Conservation (phyloP, 768 basidiomycete species). For the Daedaleopsis sinensis region DNA sequence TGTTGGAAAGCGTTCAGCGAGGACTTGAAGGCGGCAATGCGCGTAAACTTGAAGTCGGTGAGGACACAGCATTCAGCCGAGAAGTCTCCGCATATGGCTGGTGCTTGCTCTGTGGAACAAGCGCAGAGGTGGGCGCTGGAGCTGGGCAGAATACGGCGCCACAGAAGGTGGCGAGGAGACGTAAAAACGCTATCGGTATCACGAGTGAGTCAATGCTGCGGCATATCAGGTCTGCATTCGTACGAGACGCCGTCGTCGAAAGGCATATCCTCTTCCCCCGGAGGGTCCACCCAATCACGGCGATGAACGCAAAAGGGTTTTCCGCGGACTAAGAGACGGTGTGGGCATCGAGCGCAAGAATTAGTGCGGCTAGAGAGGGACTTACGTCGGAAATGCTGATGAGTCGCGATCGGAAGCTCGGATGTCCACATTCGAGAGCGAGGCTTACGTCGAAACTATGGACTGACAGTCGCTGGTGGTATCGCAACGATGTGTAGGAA, state of each 20-base stretch:
- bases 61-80: background rate
- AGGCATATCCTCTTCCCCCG: background rate
- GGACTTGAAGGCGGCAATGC: background rate
- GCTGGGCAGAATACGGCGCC: background rate
- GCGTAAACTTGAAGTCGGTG: background rate
- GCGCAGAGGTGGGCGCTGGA: background rate
- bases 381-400: background rate
- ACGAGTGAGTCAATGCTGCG: background rate
- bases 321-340: background rate
- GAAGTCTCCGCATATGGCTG: background rate
- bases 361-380: background rate
- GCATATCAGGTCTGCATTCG: background rate
- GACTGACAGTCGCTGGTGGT: background rate
- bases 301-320: background rate
- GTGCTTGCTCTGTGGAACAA: background rate
- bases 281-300: background rate
- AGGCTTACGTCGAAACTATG: background rate
- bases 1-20: background rate
- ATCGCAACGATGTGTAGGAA: background rate
- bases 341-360: background rate
- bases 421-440: background rate
- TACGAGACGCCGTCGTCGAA: background rate
- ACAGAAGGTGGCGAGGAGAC: background rate
- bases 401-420: background rate
- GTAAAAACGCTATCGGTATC: background rate